These are phyloP conservation scores for Candida anutae DNA, from an alignment of 1,139 yeast species.

Conservation along the genomic window DNA sequence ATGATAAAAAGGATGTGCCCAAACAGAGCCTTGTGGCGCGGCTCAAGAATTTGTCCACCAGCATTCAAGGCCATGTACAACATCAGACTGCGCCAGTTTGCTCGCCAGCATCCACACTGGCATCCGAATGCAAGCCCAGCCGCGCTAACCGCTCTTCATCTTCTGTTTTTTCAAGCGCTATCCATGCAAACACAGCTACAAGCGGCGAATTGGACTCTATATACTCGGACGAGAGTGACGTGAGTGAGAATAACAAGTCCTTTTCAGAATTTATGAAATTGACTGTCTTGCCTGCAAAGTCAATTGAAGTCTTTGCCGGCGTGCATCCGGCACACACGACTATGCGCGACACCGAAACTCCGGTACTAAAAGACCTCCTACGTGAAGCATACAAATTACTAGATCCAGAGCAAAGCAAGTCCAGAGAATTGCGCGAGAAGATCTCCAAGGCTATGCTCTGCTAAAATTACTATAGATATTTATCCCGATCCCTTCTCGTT, in stretches of 20 bases:
- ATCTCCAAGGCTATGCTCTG: constrained; percentile 6
- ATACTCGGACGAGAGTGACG: constrained; percentile 21
- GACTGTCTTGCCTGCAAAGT: constrained; percentile 10
- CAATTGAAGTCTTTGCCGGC: constrained; percentile 9
- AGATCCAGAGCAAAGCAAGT: constrained; percentile 10
- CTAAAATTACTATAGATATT: too few species aligned
- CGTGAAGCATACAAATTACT: constrained; percentile 18
- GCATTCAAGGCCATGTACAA: too few species aligned
- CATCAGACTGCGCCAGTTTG: constrained; percentile 4
- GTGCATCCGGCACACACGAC: too few species aligned
- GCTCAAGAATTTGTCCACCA: constrained; percentile 10
- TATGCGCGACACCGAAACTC: constrained; percentile 24
- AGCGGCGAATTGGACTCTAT: constrained; percentile 22
- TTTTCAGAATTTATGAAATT: constrained; percentile 21
- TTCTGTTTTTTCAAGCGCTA: constrained; percentile 13
- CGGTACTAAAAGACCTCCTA: constrained; percentile 17
- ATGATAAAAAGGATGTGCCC: neutral
- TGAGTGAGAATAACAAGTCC: constrained; percentile 11
- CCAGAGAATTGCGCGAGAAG: constrained; percentile 8
- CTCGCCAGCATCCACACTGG: constrained; percentile 5
- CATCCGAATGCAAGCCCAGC: constrained; percentile 2
- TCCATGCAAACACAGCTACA: neutral
- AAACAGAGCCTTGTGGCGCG: constrained; percentile 9
- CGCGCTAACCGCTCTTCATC: constrained; percentile 11
- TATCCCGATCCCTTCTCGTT: too few species aligned